A percentile compares a stretch with the other conserved stretches of the same genome.
Conservation (phyloP, 202 grass and related monocot species). For the Bolboschoenoplectus hybrid region DNA sequence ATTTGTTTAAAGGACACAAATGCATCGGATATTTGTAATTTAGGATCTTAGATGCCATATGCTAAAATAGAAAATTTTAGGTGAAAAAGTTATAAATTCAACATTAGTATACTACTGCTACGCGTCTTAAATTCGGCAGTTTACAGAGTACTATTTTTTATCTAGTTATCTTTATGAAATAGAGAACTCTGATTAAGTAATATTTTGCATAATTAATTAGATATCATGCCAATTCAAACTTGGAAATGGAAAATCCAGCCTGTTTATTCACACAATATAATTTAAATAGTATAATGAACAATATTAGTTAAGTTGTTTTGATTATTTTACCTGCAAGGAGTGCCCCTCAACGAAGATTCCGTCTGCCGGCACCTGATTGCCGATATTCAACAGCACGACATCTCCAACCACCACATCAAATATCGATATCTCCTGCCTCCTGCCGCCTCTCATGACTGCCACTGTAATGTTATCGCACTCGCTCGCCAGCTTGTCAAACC, state of each 20-base stretch:
- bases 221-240: background rate
- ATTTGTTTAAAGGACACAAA: no score
- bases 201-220: background rate
- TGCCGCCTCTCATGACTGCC: slow-evolving; percentile 48
- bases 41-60: background rate
- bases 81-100: background rate
- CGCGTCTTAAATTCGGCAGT: background rate
- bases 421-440: slow-evolving; percentile 53
- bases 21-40: background rate
- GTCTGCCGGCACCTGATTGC: slow-evolving; percentile 73
- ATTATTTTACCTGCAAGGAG: slow-evolving; percentile 49
- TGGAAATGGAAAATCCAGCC: background rate
- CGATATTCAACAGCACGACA: slow-evolving; percentile 63
- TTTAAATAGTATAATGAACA: slow-evolving; percentile 5
- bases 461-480: slow-evolving; percentile 55
- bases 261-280: background rate
- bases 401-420: slow-evolving; percentile 73
- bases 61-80: background rate
- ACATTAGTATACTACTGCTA: background rate
- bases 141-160: background rate
- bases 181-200: background rate
- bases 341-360: slow-evolving; percentile 61
- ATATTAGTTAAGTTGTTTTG: background rate
- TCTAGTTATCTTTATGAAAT: background rate
- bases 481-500: slow-evolving; percentile 56